phyloP scores from a whole-genome alignment of 176 grass and related monocot species.

The Tillandsia fasciculata region DNA sequence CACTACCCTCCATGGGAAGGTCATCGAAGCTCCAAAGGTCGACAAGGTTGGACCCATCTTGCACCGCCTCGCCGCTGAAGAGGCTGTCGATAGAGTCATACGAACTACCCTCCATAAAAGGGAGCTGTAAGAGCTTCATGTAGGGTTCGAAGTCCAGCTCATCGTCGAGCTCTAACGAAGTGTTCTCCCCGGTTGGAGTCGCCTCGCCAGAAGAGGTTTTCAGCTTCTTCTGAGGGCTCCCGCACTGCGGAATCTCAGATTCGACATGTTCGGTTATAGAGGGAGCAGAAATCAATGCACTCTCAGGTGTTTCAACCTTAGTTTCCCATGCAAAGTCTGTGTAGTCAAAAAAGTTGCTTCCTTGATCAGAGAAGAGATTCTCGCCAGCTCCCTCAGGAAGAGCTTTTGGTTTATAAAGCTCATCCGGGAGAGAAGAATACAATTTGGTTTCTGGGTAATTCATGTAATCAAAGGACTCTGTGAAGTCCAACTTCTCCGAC shows the following conservation, averaged over 20 bases:
- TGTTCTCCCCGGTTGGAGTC: neutral
- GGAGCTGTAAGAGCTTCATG: conserved; percentile 27
- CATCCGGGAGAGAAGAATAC: neutral
- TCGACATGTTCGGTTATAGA: conserved; percentile 27
- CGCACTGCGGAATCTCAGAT: conserved; percentile 4
- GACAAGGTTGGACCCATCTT: conserved; percentile 32
- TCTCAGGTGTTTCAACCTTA: conserved; percentile 41
- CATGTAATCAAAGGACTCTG: neutral
- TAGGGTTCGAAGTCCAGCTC: conserved; percentile 40
- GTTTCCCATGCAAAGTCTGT: conserved; percentile 44
- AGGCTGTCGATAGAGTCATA: conserved; percentile 31
- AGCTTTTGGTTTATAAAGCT: neutral
- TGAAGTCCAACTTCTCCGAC: neutral
- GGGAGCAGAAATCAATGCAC: conserved; percentile 28
- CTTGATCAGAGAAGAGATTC: conserved; percentile 62
- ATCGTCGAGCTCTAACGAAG: conserved; percentile 13
- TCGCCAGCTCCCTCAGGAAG: conserved; percentile 24
- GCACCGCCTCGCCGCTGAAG: conserved; percentile 22
- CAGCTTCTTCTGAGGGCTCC: neutral
- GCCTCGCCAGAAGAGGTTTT: neutral
- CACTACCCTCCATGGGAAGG: conserved; percentile 33
- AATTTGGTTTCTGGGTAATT: neutral
- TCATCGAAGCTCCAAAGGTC: conserved; percentile 85
- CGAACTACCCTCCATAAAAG: conserved; percentile 28
- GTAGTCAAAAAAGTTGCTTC: conserved; percentile 50